Base-by-base conservation (phyloP, 2,329 filamentous ascomycete species). In the Neobulgaria alba region DNA sequence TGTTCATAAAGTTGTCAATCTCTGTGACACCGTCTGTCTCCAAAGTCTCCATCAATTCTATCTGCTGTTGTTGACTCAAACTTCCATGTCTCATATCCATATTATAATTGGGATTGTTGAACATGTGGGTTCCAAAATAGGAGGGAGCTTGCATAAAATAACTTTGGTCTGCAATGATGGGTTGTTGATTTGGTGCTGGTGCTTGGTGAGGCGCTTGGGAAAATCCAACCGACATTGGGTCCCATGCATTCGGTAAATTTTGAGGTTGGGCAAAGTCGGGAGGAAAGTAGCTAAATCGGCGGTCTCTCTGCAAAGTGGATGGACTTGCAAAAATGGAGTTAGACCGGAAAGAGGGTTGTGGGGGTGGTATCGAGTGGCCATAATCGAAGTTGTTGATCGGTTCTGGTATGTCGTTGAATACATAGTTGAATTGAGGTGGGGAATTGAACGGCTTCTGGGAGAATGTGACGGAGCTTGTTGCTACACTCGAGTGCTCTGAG, bases 11-110 rank as follows among this genome's bases (percentile, higher is more conserved):
- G 10, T 68, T 68, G 48, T 80, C 71, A 51, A 82, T 79, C 37
- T 80, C 77, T 18, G 65, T 67, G 57, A 79, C 64, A 1, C 77
- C 78, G 49, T 82, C 75, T 51, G 68, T 83, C 60, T 92, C 84
- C 23, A 94, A 71, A 36, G 79, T 79, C 41, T 80, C 77, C 82
- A 93, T 87, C 29, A 94, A 67, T 65, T 94, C 85, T 48, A 81
- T 65, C 62, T 92, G 86, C 61, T 93, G 85, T 55, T 86, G 76
- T 48, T 88, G 82, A 44, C 79, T 89, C 21, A 93, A 67, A 44
- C 72, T 84, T 49, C 79, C 86, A 54, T 77, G 77, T 44, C 57
- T 74, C 73, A 58, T 60, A 48, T 64, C 54, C 56, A 68, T 60
- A 45, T 64, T 57, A 20, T 63, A 64, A 42, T 64, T 66, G 9